Conservation (phyloP, 108 stramenopile genomes). For the Skeletonema menzelii region DNA sequence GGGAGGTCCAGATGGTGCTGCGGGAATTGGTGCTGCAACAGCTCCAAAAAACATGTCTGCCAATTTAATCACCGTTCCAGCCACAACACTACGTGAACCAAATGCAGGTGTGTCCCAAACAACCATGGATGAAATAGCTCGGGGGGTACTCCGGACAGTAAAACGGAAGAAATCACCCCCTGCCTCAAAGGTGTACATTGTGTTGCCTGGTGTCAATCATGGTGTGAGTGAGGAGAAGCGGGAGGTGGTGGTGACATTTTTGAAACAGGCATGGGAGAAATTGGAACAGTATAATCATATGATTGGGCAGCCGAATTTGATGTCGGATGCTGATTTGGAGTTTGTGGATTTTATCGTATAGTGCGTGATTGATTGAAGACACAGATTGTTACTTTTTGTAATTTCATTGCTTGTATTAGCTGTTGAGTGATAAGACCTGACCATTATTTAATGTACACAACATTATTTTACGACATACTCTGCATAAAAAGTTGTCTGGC, state of each 20-base stretch:
- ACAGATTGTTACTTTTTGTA: too few relatives aligned
- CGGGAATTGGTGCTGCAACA: background rate
- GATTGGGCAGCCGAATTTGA: conserved; percentile 32
- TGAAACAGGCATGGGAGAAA: conserved; percentile 21
- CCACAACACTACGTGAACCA: conserved; percentile 4
- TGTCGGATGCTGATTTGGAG: conserved; percentile 21
- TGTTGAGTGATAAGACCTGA: too few relatives aligned
- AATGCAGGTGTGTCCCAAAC: conserved; percentile 21
- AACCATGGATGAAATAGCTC: conserved; percentile 32
- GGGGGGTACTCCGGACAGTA: conserved; percentile 21
- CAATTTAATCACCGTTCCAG: conserved; percentile 39
- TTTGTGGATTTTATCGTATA: conserved; percentile 7
- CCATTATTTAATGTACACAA: too few relatives aligned
- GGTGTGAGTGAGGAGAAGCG: background rate
- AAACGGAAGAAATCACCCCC: conserved; percentile 16
- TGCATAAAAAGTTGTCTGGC: background rate
- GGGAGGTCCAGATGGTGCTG: conserved; percentile 1
- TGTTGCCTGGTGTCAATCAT: conserved; percentile 1
- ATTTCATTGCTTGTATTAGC: too few relatives aligned
- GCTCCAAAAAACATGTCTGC: conserved; percentile 23
- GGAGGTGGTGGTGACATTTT: conserved; percentile 1
- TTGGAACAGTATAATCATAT: conserved; percentile 42
- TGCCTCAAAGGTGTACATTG: conserved; percentile 10
- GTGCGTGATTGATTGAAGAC: background rate
- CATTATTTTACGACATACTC: too few relatives aligned